Base-by-base conservation (phyloP, 2,329 filamentous ascomycete genomes). In the Phialophora macrospora region DNA sequence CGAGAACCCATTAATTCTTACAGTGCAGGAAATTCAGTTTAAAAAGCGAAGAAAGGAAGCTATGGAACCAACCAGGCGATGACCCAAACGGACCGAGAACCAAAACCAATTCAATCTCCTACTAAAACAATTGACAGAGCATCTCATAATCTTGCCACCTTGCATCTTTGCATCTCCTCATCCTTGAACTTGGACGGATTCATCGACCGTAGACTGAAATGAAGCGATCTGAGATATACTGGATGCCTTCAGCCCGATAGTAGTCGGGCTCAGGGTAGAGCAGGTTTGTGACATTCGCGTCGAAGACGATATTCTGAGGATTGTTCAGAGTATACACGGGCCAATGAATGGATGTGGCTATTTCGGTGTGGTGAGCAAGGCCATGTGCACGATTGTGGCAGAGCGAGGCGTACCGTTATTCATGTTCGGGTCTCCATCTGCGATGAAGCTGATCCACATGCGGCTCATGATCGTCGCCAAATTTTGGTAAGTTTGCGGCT, bases 401-500 rank as follows among this genome's bases (percentile, higher is more conserved):
- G 24, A 51, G 48, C 14, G 9, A 28, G 4, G 26, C 48, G 9
- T 34, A 67, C 65, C 62, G 38, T 67, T 62, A 22, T 34, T 63
- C 32, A 46, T 32, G 81, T 83, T 72, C 24, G 83, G 83, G 72
- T 83, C 76, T 22, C 79, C 72, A 52, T 75, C 76, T 56, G 79
- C 75, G 58, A 84, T 78, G 68, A 85, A 86, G 3, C 76, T 77
- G 26, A 81, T 79, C 84, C 84, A 86, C 77, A 82, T 82, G 57
- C 77, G 75, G 55, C 78, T 78, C 80, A 86, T 85, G 69, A 81
- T 72, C 51, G 79, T 73, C 17, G 82, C 80, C 24, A 86, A 74
- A 4, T 75, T 69, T 11, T 75, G 64, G 65, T 79, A 83, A 1
- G 77, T 78, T 58, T 79, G 72, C 0, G 82, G 79, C 71, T 79